Evolutionary conservation across 1,284 basidiomycete species (phyloP).

Genomic region (Malassezia cuniculi): DNA sequence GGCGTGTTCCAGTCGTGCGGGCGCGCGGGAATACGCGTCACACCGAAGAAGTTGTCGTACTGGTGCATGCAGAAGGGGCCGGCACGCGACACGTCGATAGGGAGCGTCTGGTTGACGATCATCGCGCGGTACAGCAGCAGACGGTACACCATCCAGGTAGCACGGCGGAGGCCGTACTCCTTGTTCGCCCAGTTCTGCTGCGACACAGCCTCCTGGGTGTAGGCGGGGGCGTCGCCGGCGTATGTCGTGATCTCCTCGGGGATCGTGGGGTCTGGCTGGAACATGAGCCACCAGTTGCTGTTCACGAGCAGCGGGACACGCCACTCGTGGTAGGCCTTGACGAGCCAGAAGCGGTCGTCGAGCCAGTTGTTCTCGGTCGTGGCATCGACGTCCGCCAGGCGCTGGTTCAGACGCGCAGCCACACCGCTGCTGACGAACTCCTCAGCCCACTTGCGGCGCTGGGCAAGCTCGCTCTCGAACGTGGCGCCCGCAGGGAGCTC

Average conservation of each 20-base stretch:
- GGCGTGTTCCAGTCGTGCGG: constrained; percentile 47
- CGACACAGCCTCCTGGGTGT: constrained; percentile 17
- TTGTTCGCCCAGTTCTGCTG: constrained; percentile 35
- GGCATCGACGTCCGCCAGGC: constrained; percentile 71
- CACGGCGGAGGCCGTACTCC: constrained; percentile 72
- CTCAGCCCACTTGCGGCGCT: constrained; percentile 56
- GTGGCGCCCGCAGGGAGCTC: constrained; percentile 49
- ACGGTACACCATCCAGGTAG: constrained; percentile 68
- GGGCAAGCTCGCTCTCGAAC: constrained; percentile 53
- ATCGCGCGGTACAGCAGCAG: constrained; percentile 63
- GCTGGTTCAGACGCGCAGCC: constrained; percentile 61
- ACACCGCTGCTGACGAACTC: constrained; percentile 61
- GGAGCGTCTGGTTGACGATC: constrained; percentile 54
- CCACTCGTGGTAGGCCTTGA: constrained; percentile 80
- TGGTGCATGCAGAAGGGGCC: constrained; percentile 54
- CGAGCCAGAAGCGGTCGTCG: constrained; percentile 84
- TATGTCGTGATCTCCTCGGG: constrained; percentile 37
- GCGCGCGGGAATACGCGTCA: constrained; percentile 45
- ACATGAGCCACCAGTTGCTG: constrained; percentile 96
- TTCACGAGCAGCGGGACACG: constrained; percentile 74
- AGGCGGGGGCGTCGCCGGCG: constrained; percentile 35
- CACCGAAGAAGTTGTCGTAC: constrained; percentile 47
- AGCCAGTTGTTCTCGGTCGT: constrained; percentile 84
- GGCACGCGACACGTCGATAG: constrained; percentile 50
- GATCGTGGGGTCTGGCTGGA: constrained; percentile 51